phyloP scores from a whole-genome alignment of 306 rosid genomes.

The Ziziphus jujuba region DNA sequence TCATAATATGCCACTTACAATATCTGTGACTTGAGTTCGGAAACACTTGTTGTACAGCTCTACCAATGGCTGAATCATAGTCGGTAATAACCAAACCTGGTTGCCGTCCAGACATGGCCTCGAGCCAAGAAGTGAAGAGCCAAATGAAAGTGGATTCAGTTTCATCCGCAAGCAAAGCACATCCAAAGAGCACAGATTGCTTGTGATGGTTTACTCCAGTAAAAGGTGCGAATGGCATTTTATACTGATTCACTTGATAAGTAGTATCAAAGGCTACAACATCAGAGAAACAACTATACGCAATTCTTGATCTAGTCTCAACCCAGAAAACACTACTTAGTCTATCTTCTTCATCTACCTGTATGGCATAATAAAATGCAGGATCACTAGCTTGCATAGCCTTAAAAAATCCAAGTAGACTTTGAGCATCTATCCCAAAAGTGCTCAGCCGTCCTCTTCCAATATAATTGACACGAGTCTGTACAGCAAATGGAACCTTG shows the following conservation, averaged over 20 bases:
- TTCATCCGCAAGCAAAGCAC: conserved; percentile 28
- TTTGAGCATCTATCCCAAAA: conserved; percentile 30
- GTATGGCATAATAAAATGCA: conserved; percentile 15
- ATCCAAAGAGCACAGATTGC: conserved; percentile 18
- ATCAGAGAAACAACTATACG: conserved; percentile 20
- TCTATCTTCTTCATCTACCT: conserved; percentile 30
- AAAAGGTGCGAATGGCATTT: conserved; percentile 24
- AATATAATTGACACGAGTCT: conserved; percentile 17
- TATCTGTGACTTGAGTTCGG: conserved; percentile 15
- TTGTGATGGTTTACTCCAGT: conserved; percentile 22
- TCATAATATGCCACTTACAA: conserved; percentile 26
- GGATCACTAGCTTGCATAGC: conserved; percentile 29
- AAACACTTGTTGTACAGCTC: conserved; percentile 15
- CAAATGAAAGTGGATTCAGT: conserved; percentile 25
- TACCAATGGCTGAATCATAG: conserved; percentile 12
- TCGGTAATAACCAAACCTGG: conserved; percentile 19
- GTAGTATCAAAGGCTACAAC: conserved; percentile 22
- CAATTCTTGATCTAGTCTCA: conserved; percentile 21
- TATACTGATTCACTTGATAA: conserved; percentile 21
- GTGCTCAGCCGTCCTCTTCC: conserved; percentile 25
- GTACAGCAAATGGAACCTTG: conserved; percentile 7
- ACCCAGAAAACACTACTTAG: conserved; percentile 28
- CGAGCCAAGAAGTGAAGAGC: conserved; percentile 24
- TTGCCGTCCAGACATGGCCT: conserved; percentile 25
- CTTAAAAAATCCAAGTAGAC: conserved; percentile 26